phyloP scores from a whole-genome alignment of 495 filamentous ascomycete species.

The Aspergillus saccharolyticus region DNA sequence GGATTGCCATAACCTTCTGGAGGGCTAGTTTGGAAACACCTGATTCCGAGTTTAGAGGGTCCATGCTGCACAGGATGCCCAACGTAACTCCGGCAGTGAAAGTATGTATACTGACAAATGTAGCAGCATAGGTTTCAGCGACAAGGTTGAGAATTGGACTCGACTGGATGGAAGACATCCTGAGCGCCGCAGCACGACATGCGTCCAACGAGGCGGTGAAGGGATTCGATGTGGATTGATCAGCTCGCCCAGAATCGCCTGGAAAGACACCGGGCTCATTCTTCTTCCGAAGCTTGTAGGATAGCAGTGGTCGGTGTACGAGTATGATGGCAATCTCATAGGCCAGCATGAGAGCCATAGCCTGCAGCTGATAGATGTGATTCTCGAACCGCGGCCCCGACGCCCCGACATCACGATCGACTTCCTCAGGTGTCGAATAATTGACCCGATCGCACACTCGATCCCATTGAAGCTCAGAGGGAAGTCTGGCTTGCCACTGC shows the following conservation, averaged over 20 bases:
- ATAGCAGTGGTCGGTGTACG: conserved; percentile 22
- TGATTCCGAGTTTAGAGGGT: conserved; percentile 16
- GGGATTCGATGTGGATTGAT: not conserved
- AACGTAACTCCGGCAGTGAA: conserved; percentile 28
- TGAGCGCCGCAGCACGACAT: conserved; percentile 26
- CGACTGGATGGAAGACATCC: conserved; percentile 15
- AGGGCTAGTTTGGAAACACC: conserved; percentile 20
- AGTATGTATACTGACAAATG: conserved; percentile 28
- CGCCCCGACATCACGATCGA: conserved; percentile 26
- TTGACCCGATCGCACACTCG: not conserved
- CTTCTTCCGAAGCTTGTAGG: conserved; percentile 12
- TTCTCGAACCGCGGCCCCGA: conserved; percentile 22
- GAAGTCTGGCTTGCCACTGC: conserved; percentile 21
- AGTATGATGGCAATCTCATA: conserved; percentile 27
- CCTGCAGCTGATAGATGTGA: conserved; percentile 30
- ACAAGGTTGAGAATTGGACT: conserved; percentile 18
- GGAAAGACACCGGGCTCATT: not conserved
- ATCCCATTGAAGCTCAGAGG: conserved; percentile 9
- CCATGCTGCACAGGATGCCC: conserved; percentile 25
- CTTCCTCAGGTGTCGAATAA: conserved; percentile 20
- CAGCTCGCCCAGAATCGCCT: not conserved
- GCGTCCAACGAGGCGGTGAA: conserved; percentile 12
- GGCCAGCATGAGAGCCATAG: conserved; percentile 22
- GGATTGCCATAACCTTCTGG: conserved; percentile 20
- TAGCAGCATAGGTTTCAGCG: conserved; percentile 25